Percentiles rank a stretch among this genome's conserved stretches.
Evolutionary conservation across 805 yeast genomes (phyloP).

Genomic region (Diddensiella santjacobensis): DNA sequence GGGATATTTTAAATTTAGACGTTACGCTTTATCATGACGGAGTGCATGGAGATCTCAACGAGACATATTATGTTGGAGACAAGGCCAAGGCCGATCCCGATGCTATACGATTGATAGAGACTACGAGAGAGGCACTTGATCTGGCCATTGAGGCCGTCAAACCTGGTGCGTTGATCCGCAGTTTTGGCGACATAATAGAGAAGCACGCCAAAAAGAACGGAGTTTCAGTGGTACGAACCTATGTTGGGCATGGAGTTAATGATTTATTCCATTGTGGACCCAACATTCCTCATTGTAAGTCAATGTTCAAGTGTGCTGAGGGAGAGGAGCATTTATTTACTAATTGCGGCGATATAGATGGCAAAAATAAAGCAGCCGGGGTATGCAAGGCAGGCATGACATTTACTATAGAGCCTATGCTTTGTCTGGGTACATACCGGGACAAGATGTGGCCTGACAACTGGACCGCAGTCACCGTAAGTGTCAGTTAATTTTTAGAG

Average conservation of each 20-base stretch:
- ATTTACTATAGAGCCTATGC: constrained; percentile 97
- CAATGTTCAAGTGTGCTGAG: not conserved
- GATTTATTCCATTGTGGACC: constrained; percentile 87
- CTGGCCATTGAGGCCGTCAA: constrained; percentile 79
- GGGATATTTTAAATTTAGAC: constrained; percentile 91
- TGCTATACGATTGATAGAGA: constrained; percentile 84
- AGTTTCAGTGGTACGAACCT: constrained; percentile 84
- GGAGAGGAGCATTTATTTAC: not conserved
- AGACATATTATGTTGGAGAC: constrained; percentile 94
- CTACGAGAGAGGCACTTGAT: constrained; percentile 83
- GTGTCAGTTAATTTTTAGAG: constrained; percentile 22
- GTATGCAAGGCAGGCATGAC: constrained; percentile 94
- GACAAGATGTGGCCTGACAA: constrained; percentile 95
- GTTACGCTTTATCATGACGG: constrained; percentile 83
- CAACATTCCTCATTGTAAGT: constrained; percentile 71
- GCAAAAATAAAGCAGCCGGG: constrained; percentile 88
- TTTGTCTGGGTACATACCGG: constrained; percentile 74
- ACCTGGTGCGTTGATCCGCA: constrained; percentile 87
- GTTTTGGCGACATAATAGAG: constrained; percentile 84
- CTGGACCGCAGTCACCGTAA: constrained; percentile 87
- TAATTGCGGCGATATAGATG: constrained; percentile 37
- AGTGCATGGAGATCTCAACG: constrained; percentile 90
- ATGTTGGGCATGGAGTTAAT: constrained; percentile 93
- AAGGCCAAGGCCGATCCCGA: constrained; percentile 77
- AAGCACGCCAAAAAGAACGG: constrained; percentile 72